Conservation (phyloP, 2,329 filamentous ascomycete species). For the Claviceps maximensis region DNA sequence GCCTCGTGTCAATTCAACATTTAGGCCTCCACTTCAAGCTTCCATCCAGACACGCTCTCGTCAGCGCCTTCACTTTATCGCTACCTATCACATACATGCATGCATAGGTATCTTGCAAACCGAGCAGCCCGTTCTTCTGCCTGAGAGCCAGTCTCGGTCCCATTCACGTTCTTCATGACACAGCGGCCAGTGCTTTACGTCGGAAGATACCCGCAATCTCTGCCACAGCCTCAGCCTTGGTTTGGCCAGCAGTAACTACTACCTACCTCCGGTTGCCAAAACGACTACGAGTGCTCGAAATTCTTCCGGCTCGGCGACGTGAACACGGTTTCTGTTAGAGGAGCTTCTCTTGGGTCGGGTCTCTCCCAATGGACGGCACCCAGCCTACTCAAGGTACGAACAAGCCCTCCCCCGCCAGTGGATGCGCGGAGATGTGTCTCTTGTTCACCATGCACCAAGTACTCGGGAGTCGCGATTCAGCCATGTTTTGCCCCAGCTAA, state of each 20-base stretch:
- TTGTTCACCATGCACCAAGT: neutral
- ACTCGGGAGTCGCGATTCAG: too few species aligned
- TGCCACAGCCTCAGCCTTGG: neutral
- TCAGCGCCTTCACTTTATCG: neutral
- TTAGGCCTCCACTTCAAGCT: too few species aligned
- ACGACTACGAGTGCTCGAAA: neutral
- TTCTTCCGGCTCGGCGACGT: neutral
- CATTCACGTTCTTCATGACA: neutral
- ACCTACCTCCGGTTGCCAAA: neutral
- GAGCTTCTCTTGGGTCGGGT: constrained; percentile 9
- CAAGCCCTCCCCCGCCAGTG: neutral
- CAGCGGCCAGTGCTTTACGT: neutral
- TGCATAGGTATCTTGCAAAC: too few species aligned
- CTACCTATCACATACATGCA: neutral
- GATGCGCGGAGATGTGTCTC: neutral
- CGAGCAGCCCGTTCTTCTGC: too few species aligned
- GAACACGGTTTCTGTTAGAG: neutral
- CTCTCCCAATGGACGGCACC: constrained; percentile 29
- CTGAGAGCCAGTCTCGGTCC: too few species aligned
- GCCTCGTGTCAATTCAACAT: too few species aligned
- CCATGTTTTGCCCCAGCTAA: neutral
- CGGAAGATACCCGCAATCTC: too few species aligned
- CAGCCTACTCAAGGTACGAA: constrained; percentile 29
- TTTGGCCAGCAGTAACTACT: neutral
- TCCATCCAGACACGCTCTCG: neutral